phyloP scores from a whole-genome alignment of 805 yeast species.

The Tetrapisispora pingtungensis region DNA sequence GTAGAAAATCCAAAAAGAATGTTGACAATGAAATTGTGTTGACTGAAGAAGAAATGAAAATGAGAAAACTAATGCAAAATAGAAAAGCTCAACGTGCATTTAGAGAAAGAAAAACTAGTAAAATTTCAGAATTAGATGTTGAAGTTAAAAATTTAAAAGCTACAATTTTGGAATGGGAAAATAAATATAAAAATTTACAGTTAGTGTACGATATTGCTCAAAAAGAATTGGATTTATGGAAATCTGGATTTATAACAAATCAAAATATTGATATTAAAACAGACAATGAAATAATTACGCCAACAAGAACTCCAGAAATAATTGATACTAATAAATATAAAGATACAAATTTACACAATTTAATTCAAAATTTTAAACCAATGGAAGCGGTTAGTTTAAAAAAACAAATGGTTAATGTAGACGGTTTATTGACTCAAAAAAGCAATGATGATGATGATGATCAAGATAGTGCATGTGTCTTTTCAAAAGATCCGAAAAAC shows the following conservation, averaged over 20 bases:
- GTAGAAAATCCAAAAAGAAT: constrained; percentile 38
- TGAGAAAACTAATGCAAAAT: constrained; percentile 84
- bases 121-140: constrained; percentile 71
- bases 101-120: constrained; percentile 75
- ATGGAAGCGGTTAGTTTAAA: constrained; percentile 45
- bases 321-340: neutral
- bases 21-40: neutral
- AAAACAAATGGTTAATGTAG: neutral
- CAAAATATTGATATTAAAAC: neutral
- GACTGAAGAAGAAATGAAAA: constrained; percentile 77
- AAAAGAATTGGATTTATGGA: neutral
- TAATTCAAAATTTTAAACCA: constrained; percentile 42
- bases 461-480: neutral
- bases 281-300: neutral
- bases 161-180: constrained; percentile 54
- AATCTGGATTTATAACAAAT: neutral
- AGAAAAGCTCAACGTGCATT: constrained; percentile 90
- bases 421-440: neutral
- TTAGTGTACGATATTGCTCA: constrained; percentile 41
- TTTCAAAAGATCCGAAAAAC: constrained; percentile 1
- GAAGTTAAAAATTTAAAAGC: constrained; percentile 21
- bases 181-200: constrained; percentile 32
- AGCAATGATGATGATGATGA: neutral
- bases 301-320: neutral
- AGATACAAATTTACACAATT: constrained; percentile 1